Evolutionary conservation across 345 rosid species (phyloP).

Genomic region (Bruguiera gymnorhiza): DNA sequence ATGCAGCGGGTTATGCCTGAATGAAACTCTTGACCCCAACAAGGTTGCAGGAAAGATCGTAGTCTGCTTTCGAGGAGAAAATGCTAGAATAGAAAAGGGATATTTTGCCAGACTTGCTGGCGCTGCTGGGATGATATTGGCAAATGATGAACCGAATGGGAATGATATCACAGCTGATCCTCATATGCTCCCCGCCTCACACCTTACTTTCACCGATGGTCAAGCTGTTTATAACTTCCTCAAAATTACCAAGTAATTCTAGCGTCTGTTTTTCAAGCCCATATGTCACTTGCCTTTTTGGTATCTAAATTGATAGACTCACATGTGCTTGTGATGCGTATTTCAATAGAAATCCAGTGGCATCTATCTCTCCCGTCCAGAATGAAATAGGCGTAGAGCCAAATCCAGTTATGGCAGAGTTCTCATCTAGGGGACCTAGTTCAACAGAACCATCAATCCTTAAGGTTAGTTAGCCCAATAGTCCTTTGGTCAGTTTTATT

Average conservation of each 20-base stretch:
- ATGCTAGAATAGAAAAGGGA: slow-evolving; percentile 27
- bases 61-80: slow-evolving; percentile 35
- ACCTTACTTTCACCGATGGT: slow-evolving; percentile 32
- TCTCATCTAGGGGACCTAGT: slow-evolving; percentile 38
- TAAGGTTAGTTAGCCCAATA: not conserved
- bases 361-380: not conserved
- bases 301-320: not conserved
- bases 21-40: slow-evolving; percentile 40
- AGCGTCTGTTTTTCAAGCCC: not conserved
- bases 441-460: slow-evolving; percentile 6
- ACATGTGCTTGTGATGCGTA: not conserved
- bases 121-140: slow-evolving; percentile 50
- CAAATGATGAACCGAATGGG: slow-evolving; percentile 23
- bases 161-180: slow-evolving; percentile 27
- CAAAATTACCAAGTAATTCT: slow-evolving; percentile 35
- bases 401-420: slow-evolving; percentile 14
- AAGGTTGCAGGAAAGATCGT: slow-evolving; percentile 57
- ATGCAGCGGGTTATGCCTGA: not conserved
- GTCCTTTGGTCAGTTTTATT: not conserved
- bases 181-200: slow-evolving; percentile 45
- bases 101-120: slow-evolving; percentile 29
- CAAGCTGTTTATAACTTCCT: slow-evolving; percentile 30
- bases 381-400: slow-evolving; percentile 3
- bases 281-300: not conserved
- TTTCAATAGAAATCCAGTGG: slow-evolving; percentile 4